Percentiles rank a stretch among this genome's conserved stretches.
Conservation (phyloP, 1,139 yeast genomes). For the Candida neerlandica region DNA sequence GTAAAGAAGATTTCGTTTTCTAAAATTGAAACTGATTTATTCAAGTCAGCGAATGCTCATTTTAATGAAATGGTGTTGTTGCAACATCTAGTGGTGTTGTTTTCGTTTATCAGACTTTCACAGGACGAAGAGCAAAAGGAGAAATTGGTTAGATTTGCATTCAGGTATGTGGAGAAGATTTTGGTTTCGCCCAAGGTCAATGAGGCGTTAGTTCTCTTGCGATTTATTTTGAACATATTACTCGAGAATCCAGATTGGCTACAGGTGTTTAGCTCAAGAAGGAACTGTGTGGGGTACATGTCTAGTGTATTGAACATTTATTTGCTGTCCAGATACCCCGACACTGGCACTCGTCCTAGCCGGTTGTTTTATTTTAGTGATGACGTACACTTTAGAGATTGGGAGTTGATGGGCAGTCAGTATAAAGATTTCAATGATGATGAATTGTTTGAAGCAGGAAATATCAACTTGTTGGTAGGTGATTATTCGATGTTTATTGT, state of each 20-base stretch:
- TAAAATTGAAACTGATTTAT: slow-evolving; percentile 31
- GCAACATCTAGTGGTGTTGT: slow-evolving; percentile 29
- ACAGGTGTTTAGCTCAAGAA: slow-evolving; percentile 6
- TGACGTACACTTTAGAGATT: slow-evolving; percentile 65
- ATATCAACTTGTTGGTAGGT: slow-evolving; percentile 36
- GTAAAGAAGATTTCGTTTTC: slow-evolving; percentile 26
- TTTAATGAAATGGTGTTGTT: slow-evolving; percentile 18
- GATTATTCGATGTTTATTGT: slow-evolving; percentile 26
- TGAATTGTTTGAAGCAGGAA: slow-evolving; percentile 33
- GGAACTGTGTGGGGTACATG: slow-evolving; percentile 6
- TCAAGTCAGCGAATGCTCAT: slow-evolving; percentile 15
- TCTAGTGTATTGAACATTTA: slow-evolving; percentile 7
- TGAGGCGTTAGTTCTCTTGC: slow-evolving; percentile 28
- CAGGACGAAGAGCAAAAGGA: slow-evolving; percentile 14
- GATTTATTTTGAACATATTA: slow-evolving; percentile 59
- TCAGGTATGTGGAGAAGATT: slow-evolving; percentile 35
- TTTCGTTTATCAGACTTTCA: slow-evolving; percentile 22
- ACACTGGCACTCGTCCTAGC: slow-evolving; percentile 25
- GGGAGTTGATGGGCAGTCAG: slow-evolving; percentile 52
- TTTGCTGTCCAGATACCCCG: slow-evolving; percentile 2
- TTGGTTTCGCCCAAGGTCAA: slow-evolving; percentile 26
- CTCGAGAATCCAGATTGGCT: slow-evolving; percentile 41
- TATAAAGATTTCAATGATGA: slow-evolving; percentile 65
- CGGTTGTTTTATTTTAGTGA: slow-evolving; percentile 61
- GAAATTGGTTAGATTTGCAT: slow-evolving; percentile 26